phyloP scores from a whole-genome alignment of 139 green algal genomes.

The Micractinium sp. region DNA sequence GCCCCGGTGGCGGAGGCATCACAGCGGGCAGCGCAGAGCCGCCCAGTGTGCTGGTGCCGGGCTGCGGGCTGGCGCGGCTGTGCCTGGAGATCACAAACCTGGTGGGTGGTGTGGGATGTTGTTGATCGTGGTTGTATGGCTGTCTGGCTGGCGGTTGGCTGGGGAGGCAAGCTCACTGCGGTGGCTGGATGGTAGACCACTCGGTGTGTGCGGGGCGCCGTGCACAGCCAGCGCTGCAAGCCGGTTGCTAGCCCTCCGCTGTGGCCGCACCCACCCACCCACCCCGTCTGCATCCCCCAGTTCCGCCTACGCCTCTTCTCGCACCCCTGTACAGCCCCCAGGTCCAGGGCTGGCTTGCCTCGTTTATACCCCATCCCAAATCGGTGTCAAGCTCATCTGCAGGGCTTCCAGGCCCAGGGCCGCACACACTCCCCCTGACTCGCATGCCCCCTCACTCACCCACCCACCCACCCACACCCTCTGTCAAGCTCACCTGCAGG shows the following conservation, averaged over 20 bases:
- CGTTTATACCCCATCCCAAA: too few species aligned
- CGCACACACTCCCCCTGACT: too few species aligned
- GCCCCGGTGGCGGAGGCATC: conserved; percentile 33
- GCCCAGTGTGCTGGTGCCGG: conserved; percentile 79
- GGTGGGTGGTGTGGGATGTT: not conserved
- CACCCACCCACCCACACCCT: not conserved
- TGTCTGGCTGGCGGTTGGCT: too few species aligned
- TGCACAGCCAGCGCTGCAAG: too few species aligned
- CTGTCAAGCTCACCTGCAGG: conserved; percentile 30
- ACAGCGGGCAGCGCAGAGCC: not conserved
- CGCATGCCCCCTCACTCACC: not conserved
- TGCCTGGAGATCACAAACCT: conserved; percentile 69
- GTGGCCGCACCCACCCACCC: not conserved
- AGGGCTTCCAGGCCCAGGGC: too few species aligned
- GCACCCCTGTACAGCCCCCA: too few species aligned
- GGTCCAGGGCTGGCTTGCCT: too few species aligned
- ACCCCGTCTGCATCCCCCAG: not conserved
- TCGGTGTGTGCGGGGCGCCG: not conserved
- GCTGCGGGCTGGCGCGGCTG: conserved; percentile 88
- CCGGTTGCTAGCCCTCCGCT: too few species aligned
- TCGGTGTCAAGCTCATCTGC: too few species aligned
- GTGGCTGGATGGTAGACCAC: not conserved
- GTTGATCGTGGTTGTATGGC: not conserved
- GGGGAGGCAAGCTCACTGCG: not conserved
- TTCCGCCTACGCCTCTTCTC: too few species aligned